These are phyloP conservation scores for Penicillium mononematosum DNA, from an alignment of 495 filamentous ascomycete species.

Conservation along the genomic window DNA sequence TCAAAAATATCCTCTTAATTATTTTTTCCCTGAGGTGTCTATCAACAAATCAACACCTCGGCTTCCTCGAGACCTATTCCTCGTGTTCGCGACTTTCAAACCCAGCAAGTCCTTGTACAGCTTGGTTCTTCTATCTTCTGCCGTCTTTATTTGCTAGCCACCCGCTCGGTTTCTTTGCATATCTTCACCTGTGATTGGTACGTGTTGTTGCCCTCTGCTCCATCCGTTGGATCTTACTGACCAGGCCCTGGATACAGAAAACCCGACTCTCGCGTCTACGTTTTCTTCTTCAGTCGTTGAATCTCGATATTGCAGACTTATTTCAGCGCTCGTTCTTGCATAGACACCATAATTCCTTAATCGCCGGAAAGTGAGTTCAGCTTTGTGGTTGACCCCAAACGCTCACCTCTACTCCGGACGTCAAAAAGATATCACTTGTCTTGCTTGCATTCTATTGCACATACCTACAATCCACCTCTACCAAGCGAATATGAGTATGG, in stretches of 20 bases:
- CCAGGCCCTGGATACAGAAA: conserved; percentile 22
- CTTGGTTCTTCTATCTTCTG: conserved; percentile 22
- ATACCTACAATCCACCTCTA: conserved; percentile 31
- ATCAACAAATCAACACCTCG: conserved; percentile 6
- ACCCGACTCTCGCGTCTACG: conserved; percentile 17
- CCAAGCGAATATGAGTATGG: conserved; percentile 68
- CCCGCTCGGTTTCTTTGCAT: conserved; percentile 20
- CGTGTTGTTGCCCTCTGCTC: conserved; percentile 7
- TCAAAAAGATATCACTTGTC: conserved; percentile 22
- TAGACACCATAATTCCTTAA: conserved; percentile 42
- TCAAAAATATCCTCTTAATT: conserved; percentile 24
- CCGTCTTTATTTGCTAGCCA: conserved; percentile 19
- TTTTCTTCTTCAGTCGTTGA: conserved; percentile 13
- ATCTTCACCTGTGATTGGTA: conserved; percentile 27
- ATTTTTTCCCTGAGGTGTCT: background rate
- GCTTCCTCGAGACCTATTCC: background rate
- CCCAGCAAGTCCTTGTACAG: conserved; percentile 24
- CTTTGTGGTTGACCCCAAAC: conserved; percentile 37
- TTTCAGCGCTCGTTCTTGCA: conserved; percentile 19
- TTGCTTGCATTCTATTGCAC: conserved; percentile 33
- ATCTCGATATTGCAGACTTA: conserved; percentile 18
- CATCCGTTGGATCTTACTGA: conserved; percentile 1
- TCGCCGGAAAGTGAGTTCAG: conserved; percentile 29
- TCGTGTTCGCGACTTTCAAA: conserved; percentile 7
- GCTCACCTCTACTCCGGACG: conserved; percentile 18